Base-by-base conservation (phyloP, 129 eudicot genomes). In the Mikania micrantha region DNA sequence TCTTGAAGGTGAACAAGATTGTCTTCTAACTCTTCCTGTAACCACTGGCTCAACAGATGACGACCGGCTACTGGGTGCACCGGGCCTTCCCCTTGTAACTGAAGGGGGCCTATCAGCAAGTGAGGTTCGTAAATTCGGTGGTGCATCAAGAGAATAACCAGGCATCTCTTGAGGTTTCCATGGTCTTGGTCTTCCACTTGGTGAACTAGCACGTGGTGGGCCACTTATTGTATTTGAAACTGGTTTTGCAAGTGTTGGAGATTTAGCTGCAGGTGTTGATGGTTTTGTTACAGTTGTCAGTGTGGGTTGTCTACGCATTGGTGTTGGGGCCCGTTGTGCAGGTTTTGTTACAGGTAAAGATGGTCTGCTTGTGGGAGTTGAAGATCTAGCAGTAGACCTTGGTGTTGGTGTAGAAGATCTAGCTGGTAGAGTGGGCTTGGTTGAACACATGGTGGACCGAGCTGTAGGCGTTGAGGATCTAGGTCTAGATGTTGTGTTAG, bases 141-240 rank as follows among this genome's bases (percentile, higher is more conserved):
- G 98, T 32, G 88, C 90, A 4, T 88, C 98, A 21, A 85, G 87
- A 31, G 96, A 84, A 66, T 82, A 88, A 12, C 98, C 98, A 1
- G 98, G 98, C 96, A 93, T 93, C 40, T 93, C 98, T 9, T 95
- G 86, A 41, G 98, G 98, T 52, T 93, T 88, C 98, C 95, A 88
- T 27, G 90, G 87, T 76, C 86, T 77, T 34, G 96, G 90, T 82
- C 84, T 84, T 36, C 75, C 91, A 3, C 84, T 78, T 0, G 95
- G 96, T 54, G 98, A 93, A 72, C 76, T 82, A 39, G 89, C 77
- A 48, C 90, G 95, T 39, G 85, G 74, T n/a, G 82, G 77, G 47
- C 82, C 72, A 60, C 75, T 86, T 67, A 75, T 72, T 41, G 85
- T 58, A 58, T 77, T 66, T 12, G 84, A 47, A 11, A 57, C 85